Conservation (phyloP, 208 protist genomes). For the Trypanosoma cruzi region DNA sequence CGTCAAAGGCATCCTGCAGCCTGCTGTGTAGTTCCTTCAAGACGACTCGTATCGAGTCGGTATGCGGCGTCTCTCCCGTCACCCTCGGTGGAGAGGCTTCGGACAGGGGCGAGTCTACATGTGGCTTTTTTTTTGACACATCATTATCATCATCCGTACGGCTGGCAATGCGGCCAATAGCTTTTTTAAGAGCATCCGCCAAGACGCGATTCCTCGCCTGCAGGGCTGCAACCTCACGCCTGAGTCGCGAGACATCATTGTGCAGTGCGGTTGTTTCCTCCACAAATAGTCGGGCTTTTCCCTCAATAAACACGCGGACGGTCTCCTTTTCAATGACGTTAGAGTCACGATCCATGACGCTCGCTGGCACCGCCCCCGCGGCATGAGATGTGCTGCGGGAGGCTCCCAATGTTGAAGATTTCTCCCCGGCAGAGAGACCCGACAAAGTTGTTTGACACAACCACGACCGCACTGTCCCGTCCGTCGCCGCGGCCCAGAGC, state of each 20-base stretch:
- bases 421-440: neutral
- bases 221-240: conserved; percentile 28
- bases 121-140: neutral
- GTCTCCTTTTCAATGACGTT: conserved; percentile 17
- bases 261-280: conserved; percentile 23
- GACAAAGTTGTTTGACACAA: conserved; percentile 28
- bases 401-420: neutral
- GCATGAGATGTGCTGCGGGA: too few species aligned
- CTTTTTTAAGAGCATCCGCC: conserved; percentile 38
- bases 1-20: conserved; percentile 37
- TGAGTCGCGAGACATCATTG: conserved; percentile 21
- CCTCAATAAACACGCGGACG: conserved; percentile 40
- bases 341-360: neutral
- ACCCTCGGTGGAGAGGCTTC: neutral
- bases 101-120: conserved; percentile 8
- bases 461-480: conserved; percentile 65
- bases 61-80: neutral
- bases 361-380: neutral
- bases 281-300: conserved; percentile 32
- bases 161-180: conserved; percentile 26
- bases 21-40: conserved; percentile 34
- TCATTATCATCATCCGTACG: neutral
- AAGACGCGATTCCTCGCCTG: conserved; percentile 40
- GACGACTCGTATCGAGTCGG: conserved; percentile 20
- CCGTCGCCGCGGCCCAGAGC: conserved; percentile 49